Base-by-base conservation (phyloP, 192 early-diverging fungal species). In the Rhizophagus prolifer region DNA sequence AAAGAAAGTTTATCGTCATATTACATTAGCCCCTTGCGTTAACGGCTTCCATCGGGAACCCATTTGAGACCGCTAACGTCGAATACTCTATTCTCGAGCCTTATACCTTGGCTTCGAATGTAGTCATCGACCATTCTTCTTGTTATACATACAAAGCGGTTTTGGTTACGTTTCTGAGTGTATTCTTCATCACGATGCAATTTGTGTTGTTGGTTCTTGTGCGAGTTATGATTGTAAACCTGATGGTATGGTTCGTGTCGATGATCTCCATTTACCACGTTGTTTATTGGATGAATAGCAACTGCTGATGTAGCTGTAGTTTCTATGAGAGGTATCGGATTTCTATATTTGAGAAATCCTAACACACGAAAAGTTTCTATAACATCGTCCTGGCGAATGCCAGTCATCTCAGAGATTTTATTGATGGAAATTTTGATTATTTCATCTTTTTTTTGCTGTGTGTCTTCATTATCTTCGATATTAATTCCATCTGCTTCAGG, bases 311-410 rank as follows among this genome's bases (percentile, higher is more conserved):
- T 21, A 36, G 10, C 21, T 3, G 28, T 63, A 28, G 7, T 25
- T 28, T 7, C 12, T 8, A 14, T 44, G 41, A 8, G 3, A 44
- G 21, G 19, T 14, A 41, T 47, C 13, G 67, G 67, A 25, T 46
- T 69, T 12, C 41, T 41, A 46, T 47, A 76, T 58, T 76, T 76
- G 16, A 58, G 30, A 10, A 76, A 67, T 16, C 75, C 75, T 50
- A 76, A 50, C 4, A 31, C 58, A 47, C 50, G 25, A 25, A 76
- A 25, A 58, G 64, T 34, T 47, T 38, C n/a, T 28, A 67, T 47
- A 25, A 76, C 41, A 23, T 76, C 75, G 23, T 76, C 61, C 13
- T 46, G 13, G 1, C 64, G 63, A n/a, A 76, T 76, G 13, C 44
- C 41, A 2, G 75, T 76, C 21, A 31, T 58, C 30, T 50, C 13